Evolutionary conservation across 345 rosid genomes (phyloP).

Genomic region (Murraya koenigii): DNA sequence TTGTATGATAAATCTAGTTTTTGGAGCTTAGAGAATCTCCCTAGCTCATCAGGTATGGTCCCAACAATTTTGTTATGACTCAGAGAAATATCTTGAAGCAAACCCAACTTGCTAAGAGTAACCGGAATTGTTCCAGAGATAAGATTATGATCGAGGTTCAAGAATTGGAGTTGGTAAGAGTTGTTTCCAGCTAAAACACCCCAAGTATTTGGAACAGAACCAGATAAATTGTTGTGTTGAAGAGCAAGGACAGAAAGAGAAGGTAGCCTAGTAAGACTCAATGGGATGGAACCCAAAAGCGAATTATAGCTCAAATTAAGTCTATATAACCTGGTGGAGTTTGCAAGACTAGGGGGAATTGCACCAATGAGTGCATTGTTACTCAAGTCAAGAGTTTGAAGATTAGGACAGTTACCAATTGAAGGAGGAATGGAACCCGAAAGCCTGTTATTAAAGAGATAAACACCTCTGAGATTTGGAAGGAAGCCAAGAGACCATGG

Average conservation of each 20-base stretch:
- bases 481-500: slow-evolving; percentile 83
- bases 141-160: slow-evolving; percentile 49
- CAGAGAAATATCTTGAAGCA: slow-evolving; percentile 51
- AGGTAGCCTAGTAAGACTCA: slow-evolving; percentile 38
- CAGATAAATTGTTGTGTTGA: slow-evolving; percentile 72
- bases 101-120: slow-evolving; percentile 45
- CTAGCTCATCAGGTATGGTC: slow-evolving; percentile 47
- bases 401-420: slow-evolving; percentile 59
- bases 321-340: slow-evolving; percentile 59
- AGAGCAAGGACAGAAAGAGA: slow-evolving; percentile 69
- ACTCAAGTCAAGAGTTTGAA: slow-evolving; percentile 75
- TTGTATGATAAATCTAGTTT: slow-evolving; percentile 73
- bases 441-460: slow-evolving; percentile 89
- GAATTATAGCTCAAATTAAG: slow-evolving; percentile 74
- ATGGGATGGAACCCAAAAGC: slow-evolving; percentile 58
- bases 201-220: slow-evolving; percentile 59
- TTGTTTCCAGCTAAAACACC: slow-evolving; percentile 24
- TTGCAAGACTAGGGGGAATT: slow-evolving; percentile 67
- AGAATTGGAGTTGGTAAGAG: slow-evolving; percentile 38
- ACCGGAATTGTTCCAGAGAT: slow-evolving; percentile 57
- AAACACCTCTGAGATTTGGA: slow-evolving; percentile 65
- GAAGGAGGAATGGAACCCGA: slow-evolving; percentile 79
- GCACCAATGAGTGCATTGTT: slow-evolving; percentile 56
- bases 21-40: slow-evolving; percentile 45
- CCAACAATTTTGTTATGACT: slow-evolving; percentile 67